Conservation (phyloP, 2,329 filamentous ascomycete genomes). For the Xylariaceae sp. region DNA sequence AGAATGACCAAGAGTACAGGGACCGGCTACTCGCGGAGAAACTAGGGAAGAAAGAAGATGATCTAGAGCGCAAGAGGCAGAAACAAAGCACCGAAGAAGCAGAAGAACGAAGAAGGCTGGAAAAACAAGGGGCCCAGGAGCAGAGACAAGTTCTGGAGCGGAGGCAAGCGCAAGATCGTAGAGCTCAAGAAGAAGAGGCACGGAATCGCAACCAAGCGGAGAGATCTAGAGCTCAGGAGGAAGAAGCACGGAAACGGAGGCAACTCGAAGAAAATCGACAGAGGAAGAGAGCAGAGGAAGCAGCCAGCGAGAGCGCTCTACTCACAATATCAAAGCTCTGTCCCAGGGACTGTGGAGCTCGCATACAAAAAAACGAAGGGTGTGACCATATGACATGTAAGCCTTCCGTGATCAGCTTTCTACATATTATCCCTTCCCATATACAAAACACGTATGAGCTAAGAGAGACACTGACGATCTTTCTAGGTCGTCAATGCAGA, state of each 20-base stretch:
- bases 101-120: not conserved
- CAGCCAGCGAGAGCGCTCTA: not conserved
- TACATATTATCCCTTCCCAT: too few species aligned
- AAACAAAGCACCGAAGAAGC: slow-evolving; percentile 2
- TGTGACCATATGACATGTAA: slow-evolving; percentile 6
- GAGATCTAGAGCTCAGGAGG: slow-evolving; percentile 2
- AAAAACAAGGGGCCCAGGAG: not conserved
- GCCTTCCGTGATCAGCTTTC: not conserved
- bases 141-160: too few species aligned
- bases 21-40: slow-evolving; percentile 10
- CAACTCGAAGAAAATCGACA: slow-evolving; percentile 5
- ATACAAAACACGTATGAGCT: not conserved
- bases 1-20: slow-evolving; percentile 9
- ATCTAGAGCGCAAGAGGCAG: slow-evolving; percentile 5
- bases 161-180: slow-evolving; percentile 3
- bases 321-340: not conserved
- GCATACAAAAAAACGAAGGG: slow-evolving; percentile 4
- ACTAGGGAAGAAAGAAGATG: slow-evolving; percentile 8
- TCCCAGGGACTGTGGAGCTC: not conserved
- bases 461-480: not conserved
- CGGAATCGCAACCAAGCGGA: not conserved
- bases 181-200: slow-evolving; percentile 10
- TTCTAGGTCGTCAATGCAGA: not conserved
- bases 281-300: slow-evolving; percentile 7
- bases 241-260: slow-evolving; percentile 5